Evolutionary conservation across 495 filamentous ascomycete genomes (phyloP), one percentile per base, ranked within the genome.

Genomic region (Beverwykella pulmonaria): DNA sequence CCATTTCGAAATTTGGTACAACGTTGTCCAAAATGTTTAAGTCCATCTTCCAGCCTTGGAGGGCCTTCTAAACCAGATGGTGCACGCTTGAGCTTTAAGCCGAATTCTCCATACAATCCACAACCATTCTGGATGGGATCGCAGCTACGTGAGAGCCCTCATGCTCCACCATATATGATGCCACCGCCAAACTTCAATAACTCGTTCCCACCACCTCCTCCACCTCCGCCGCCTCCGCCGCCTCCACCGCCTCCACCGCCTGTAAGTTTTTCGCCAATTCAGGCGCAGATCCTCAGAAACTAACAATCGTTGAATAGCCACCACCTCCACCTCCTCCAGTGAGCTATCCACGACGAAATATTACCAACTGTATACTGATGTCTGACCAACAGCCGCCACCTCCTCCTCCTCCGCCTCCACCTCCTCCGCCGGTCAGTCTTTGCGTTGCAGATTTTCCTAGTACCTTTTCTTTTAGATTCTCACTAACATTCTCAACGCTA

Each of bases 261-360:
- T 52, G 29, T 61, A 39, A 36, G 50, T 56, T 14, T 19, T 27
- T 7, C 7, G 12, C 6, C 48, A 8, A 47, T 36, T 55, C 27
- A 34, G 26, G 30, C 19, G 22, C 22, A 30, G 29, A 39, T 36
- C 2, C 17, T 30, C 53, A 12, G 23, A 30, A 22, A 49, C 27
- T 56, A 47, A 62, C 44, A 12, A 50, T 12, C 39, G 2, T 49
- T 29, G 30, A 34, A 27, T 44, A 48, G 49, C 55, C 63, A 34
- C n/a, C n/a, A n/a, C n/a, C n/a, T n/a, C 61, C 61, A 6, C 62
- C 62, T 32, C 62, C 62, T 52, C 54, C 39, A 46, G 47, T 30
- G n/a, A 54, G 17, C 52, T 20, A 14, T 34, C 30, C 30, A 34
- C 12, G 12, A 4, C 5, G 30, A 5, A 34, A 12, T 12, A 34